phyloP scores from a whole-genome alignment of 73 alveolate species.

The Paramecium pentaurelia region DNA sequence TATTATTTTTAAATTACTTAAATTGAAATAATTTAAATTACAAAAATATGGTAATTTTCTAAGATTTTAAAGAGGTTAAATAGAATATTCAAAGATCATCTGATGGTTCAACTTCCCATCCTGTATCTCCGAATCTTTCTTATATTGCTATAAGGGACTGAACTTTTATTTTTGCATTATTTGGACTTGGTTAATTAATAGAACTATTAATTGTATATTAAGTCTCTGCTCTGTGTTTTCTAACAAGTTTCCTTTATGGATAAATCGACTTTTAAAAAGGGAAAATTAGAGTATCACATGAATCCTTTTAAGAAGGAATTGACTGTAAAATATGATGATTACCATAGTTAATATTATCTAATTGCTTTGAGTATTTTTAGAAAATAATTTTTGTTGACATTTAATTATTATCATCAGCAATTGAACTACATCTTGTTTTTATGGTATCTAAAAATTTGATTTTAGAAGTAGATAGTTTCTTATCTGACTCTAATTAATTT shows the following conservation, averaged over 20 bases:
- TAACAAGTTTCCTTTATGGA: neutral
- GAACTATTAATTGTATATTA: neutral
- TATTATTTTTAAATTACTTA: neutral
- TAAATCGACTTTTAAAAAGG: neutral
- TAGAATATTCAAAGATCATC: neutral
- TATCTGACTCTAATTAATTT: neutral
- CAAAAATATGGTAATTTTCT: neutral
- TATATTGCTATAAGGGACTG: neutral
- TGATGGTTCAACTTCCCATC: conserved; percentile 19
- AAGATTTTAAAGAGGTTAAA: neutral
- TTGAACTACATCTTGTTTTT: neutral
- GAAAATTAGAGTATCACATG: neutral
- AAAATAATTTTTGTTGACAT: neutral
- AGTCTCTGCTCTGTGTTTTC: neutral
- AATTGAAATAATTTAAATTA: neutral
- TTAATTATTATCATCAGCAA: neutral
- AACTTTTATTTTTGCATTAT: neutral
- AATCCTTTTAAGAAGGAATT: neutral
- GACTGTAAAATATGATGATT: neutral
- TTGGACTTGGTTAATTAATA: neutral
- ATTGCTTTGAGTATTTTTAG: neutral
- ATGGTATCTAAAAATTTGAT: neutral
- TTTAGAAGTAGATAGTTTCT: neutral
- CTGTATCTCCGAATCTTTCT: neutral
- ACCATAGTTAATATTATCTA: neutral